phyloP scores from a whole-genome alignment of 2,329 filamentous ascomycete genomes.

The Chaetomiaceae sp. region DNA sequence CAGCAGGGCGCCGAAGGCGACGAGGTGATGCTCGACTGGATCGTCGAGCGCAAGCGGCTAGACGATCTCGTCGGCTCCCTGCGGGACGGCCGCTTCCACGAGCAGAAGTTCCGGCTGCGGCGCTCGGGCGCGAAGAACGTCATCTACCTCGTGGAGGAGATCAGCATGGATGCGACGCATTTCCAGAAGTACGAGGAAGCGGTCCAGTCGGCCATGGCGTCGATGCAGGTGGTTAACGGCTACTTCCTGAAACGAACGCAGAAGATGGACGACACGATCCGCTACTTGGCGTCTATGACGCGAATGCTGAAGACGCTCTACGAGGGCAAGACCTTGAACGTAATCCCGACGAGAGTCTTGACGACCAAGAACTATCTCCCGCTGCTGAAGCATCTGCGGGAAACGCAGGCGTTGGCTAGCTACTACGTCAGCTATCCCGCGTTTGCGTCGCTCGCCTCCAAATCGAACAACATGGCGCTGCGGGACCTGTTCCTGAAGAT shows the following conservation, averaged over 20 bases:
- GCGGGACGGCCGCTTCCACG: conserved; percentile 74
- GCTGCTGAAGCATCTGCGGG: conserved; percentile 52
- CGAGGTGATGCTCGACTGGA: conserved; percentile 72
- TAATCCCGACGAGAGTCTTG: conserved; percentile 62
- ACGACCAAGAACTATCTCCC: conserved; percentile 60
- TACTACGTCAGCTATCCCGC: conserved; percentile 64
- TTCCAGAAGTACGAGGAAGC: conserved; percentile 57
- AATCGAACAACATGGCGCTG: conserved; percentile 67
- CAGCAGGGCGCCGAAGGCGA: conserved; percentile 55
- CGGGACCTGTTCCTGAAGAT: conserved; percentile 75
- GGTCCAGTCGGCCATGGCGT: conserved; percentile 66
- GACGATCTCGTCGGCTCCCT: conserved; percentile 76
- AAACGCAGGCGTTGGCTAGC: conserved; percentile 41
- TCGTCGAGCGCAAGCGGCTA: conserved; percentile 72
- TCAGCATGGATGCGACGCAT: conserved; percentile 50
- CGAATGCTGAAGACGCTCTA: conserved; percentile 60
- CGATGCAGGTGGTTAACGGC: conserved; percentile 70
- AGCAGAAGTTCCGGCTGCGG: conserved; percentile 75
- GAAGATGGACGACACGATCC: conserved; percentile 71
- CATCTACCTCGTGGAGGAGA: conserved; percentile 72
- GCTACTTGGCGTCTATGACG: conserved; percentile 69
- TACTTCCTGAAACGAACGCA: conserved; percentile 73
- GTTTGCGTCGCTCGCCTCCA: conserved; percentile 66
- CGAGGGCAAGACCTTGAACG: conserved; percentile 47
- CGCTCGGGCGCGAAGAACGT: conserved; percentile 70